Percentiles rank a stretch among this genome's conserved stretches.
phyloP scores from a whole-genome alignment of 139 green algal genomes.

The Coccomyxa sp. region DNA sequence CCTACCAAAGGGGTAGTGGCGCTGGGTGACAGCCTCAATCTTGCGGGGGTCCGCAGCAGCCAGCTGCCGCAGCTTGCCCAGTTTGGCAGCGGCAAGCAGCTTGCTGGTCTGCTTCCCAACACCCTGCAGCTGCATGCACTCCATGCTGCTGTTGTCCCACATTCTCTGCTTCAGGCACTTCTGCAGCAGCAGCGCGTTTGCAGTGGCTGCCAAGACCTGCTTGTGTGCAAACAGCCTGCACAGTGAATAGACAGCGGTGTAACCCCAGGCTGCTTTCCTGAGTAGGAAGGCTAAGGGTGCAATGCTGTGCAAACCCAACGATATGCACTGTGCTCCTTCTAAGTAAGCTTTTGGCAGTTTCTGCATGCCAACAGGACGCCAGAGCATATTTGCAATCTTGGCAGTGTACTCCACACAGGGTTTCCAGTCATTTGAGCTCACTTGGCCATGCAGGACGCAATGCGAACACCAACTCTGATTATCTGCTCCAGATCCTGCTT shows the following conservation, averaged over 20 bases:
- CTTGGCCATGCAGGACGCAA: constrained; percentile 55
- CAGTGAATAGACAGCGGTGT: background rate
- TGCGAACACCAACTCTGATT: constrained; percentile 39
- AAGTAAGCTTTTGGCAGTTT: too few relatives aligned
- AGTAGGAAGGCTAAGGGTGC: too few relatives aligned
- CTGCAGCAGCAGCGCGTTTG: constrained; percentile 45
- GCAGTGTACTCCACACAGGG: too few relatives aligned
- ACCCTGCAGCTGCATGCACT: constrained; percentile 36
- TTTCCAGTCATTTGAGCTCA: constrained; percentile 3
- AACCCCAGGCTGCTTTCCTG: too few relatives aligned
- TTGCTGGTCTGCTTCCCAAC: constrained; percentile 44
- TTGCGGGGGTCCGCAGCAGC: constrained; percentile 38
- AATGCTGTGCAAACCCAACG: too few relatives aligned
- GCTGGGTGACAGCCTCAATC: constrained; percentile 55
- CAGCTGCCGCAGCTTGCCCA: constrained; percentile 44
- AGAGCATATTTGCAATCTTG: too few relatives aligned
- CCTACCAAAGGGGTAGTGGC: constrained; percentile 61
- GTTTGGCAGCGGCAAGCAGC: constrained; percentile 42
- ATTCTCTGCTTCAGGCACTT: constrained; percentile 52
- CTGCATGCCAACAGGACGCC: too few relatives aligned
- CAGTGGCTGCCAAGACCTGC: constrained; percentile 43
- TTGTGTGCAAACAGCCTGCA: constrained; percentile 45
- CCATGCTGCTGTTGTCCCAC: constrained; percentile 35
- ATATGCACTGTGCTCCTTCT: too few relatives aligned
- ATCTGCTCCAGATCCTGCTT: constrained; percentile 57